These are phyloP conservation scores for Dentiscutata heterogama DNA, from an alignment of 371 early-diverging fungal species.

Conservation along the genomic window DNA sequence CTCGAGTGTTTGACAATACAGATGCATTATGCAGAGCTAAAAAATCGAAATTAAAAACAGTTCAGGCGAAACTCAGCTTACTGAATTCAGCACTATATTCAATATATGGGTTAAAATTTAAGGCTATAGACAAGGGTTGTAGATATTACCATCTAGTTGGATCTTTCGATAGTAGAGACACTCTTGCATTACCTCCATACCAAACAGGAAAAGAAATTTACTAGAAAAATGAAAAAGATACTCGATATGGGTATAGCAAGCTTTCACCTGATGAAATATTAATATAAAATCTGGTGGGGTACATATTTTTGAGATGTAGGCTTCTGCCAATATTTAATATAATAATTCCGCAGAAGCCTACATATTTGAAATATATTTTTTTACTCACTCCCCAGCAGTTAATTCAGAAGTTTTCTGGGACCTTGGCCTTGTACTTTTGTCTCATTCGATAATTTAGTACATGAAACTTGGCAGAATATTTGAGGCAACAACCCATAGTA, in stretches of 20 bases:
- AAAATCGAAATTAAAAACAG: slow-evolving; percentile 40
- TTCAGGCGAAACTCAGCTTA: slow-evolving; percentile 26
- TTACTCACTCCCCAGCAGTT: neutral
- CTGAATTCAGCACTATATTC: slow-evolving; percentile 35
- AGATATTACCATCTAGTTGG: slow-evolving; percentile 36
- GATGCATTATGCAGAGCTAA: slow-evolving; percentile 39
- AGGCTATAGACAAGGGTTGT: neutral
- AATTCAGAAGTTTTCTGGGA: neutral
- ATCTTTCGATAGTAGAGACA: too few relatives aligned
- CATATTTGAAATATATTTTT: neutral
- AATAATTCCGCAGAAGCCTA: neutral
- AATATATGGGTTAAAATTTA: slow-evolving; percentile 18
- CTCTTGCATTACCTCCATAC: too few relatives aligned
- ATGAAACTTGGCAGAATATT: neutral
- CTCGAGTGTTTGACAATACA: slow-evolving; percentile 13
- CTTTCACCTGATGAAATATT: too few relatives aligned
- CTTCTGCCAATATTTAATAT: too few relatives aligned
- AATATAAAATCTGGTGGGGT: too few relatives aligned
- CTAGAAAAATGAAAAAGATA: too few relatives aligned
- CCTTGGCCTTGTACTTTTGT: neutral
- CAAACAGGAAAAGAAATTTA: too few relatives aligned
- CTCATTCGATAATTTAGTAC: neutral
- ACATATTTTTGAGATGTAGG: too few relatives aligned
- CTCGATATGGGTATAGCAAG: too few relatives aligned
- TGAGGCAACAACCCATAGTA: neutral